Percentiles rank a stretch among this genome's conserved stretches.
Conservation (phyloP, 495 filamentous ascomycete genomes). For the Annulohypoxylon nitens region DNA sequence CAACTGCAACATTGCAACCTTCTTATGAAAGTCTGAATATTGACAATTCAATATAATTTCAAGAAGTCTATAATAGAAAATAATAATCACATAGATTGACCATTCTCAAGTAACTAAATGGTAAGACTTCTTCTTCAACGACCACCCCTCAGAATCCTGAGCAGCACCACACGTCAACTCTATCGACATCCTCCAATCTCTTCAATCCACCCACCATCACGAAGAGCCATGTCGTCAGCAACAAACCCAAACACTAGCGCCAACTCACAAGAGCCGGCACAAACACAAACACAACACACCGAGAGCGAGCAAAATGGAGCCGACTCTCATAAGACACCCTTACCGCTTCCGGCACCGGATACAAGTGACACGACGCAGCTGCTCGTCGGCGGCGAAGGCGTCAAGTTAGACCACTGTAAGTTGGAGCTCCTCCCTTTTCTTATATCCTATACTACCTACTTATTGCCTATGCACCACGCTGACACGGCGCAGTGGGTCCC, state of each 20-base stretch:
- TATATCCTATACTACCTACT: neutral
- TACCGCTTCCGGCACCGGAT: slow-evolving; percentile 32
- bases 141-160: slow-evolving; percentile 36
- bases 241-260: slow-evolving; percentile 20
- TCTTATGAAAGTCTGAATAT: neutral
- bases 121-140: slow-evolving; percentile 28
- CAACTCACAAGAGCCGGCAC: slow-evolving; percentile 11
- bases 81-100: neutral
- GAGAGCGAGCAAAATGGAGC: slow-evolving; percentile 12
- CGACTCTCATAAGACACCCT: slow-evolving; percentile 18
- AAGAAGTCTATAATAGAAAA: neutral
- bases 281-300: neutral
- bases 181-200: slow-evolving; percentile 6
- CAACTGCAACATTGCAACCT: neutral
- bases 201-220: slow-evolving; percentile 11
- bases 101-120: slow-evolving; percentile 23
- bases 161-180: slow-evolving; percentile 19
- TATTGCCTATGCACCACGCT: neutral
- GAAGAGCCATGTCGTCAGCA: slow-evolving; percentile 41
- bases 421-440: slow-evolving; percentile 10
- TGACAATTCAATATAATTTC: slow-evolving; percentile 4
- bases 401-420: slow-evolving; percentile 41
- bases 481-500: slow-evolving; percentile 62
- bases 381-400: slow-evolving; percentile 39
- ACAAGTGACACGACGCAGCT: slow-evolving; percentile 27